Conservation (phyloP, 495 filamentous ascomycete genomes). For the Penicillium samsonianum region DNA sequence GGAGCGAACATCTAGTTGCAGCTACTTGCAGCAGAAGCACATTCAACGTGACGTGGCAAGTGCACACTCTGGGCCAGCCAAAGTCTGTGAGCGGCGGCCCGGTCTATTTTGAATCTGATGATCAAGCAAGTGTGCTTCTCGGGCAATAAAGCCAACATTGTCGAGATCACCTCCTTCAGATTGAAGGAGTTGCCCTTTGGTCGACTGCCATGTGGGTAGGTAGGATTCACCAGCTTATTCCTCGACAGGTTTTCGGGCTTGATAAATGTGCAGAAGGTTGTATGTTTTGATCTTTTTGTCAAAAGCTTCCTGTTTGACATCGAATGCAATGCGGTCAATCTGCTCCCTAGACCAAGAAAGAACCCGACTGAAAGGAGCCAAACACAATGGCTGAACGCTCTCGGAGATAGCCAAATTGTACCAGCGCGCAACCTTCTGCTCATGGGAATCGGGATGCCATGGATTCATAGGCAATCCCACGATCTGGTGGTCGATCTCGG, state of each 20-base stretch:
- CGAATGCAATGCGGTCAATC: conserved; percentile 60
- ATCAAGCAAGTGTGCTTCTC: not conserved
- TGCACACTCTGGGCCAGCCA: conserved; percentile 7
- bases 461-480: conserved; percentile 75
- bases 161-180: not conserved
- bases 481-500: conserved; percentile 73
- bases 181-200: not conserved
- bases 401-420: conserved; percentile 76
- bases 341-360: conserved; percentile 64
- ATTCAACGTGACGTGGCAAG: not conserved
- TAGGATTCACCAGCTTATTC: not conserved
- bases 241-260: conserved; percentile 43
- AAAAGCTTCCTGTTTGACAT: conserved; percentile 70
- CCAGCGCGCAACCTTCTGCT: conserved; percentile 76
- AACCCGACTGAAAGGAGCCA: conserved; percentile 73
- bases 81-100: not conserved
- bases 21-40: not conserved
- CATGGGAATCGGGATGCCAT: conserved; percentile 71
- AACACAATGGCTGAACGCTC: conserved; percentile 70
- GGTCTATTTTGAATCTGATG: not conserved
- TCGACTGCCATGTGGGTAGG: not conserved
- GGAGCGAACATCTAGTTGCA: not conserved
- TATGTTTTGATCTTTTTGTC: conserved; percentile 68
- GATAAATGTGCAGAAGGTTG: conserved; percentile 66
- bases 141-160: not conserved